These are phyloP conservation scores for Hyphopichia homilentoma DNA, from an alignment of 805 yeast genomes.

Conservation along the genomic window DNA sequence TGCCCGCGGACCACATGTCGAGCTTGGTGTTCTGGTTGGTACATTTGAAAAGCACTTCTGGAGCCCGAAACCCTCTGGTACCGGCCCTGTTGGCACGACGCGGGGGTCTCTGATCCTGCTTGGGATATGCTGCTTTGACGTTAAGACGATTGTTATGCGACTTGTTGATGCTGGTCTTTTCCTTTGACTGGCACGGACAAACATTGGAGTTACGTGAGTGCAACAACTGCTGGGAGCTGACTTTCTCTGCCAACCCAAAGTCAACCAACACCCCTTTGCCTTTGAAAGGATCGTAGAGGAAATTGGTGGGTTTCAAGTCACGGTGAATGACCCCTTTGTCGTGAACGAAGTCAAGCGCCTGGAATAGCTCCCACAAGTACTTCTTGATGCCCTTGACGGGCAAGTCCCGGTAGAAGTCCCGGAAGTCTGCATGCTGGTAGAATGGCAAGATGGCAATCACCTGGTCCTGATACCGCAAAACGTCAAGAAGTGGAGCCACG, in stretches of 20 bases:
- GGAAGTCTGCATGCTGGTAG: slow-evolving; percentile 85
- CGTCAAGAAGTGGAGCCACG: slow-evolving; percentile 89
- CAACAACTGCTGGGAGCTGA: slow-evolving; percentile 9
- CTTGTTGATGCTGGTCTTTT: slow-evolving; percentile 6
- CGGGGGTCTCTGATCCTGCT: slow-evolving; percentile 83
- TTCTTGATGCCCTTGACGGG: slow-evolving; percentile 75
- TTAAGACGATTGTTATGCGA: slow-evolving; percentile 20
- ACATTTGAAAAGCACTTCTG: slow-evolving; percentile 87
- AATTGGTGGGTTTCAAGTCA: slow-evolving; percentile 56
- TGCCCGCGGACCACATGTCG: slow-evolving; percentile 93
- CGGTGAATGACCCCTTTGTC: slow-evolving; percentile 39
- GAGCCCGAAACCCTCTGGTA: slow-evolving; percentile 92
- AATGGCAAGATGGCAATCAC: slow-evolving; percentile 90
- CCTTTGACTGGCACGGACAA: slow-evolving; percentile 55
- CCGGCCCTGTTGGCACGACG: slow-evolving; percentile 97
- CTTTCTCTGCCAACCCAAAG: slow-evolving; percentile 83
- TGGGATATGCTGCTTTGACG: slow-evolving; percentile 61
- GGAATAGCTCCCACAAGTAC: slow-evolving; percentile 76
- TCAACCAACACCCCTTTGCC: slow-evolving; percentile 82
- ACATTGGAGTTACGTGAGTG: slow-evolving; percentile 18
- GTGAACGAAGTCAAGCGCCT: slow-evolving; percentile 65
- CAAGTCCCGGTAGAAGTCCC: slow-evolving; percentile 78
- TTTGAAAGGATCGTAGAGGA: slow-evolving; percentile 61
- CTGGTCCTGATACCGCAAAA: slow-evolving; percentile 83
- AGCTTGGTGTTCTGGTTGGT: slow-evolving; percentile 76